These are phyloP conservation scores for Acephala macrosclerotiorum DNA, from an alignment of 2,329 filamentous ascomycete genomes.

Conservation along the genomic window DNA sequence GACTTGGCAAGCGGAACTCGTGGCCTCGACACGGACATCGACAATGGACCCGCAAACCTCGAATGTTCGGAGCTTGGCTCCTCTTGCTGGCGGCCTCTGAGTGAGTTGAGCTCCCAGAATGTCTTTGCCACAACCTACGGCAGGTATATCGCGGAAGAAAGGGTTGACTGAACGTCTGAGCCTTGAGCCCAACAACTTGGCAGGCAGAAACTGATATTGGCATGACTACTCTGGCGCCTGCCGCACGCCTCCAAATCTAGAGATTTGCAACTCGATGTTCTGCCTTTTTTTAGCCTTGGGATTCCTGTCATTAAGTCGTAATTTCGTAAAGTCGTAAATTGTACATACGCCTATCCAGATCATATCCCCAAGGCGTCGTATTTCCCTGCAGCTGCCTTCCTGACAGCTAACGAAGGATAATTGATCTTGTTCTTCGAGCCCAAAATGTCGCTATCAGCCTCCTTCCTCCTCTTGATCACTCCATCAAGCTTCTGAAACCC, in stretches of 20 bases:
- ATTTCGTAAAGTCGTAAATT: constrained; percentile 11
- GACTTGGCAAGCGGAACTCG: not conserved
- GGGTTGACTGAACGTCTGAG: not conserved
- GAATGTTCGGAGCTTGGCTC: too few species aligned
- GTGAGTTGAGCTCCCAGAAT: not conserved
- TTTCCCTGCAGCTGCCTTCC: constrained; percentile 33
- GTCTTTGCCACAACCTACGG: not conserved
- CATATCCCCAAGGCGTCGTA: constrained; percentile 38
- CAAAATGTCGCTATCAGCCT: constrained; percentile 12
- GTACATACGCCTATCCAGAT: not conserved
- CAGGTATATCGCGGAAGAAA: not conserved
- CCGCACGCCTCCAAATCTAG: not conserved
- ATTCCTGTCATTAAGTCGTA: constrained; percentile 4
- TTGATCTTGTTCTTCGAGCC: constrained; percentile 22
- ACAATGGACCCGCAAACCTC: too few species aligned
- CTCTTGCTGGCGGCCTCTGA: too few species aligned
- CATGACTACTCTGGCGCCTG: not conserved
- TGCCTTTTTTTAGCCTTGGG: not conserved
- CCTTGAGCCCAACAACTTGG: not conserved
- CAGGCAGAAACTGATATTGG: constrained; percentile 6
- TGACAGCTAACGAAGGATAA: constrained; percentile 33
- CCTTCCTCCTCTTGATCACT: constrained; percentile 17
- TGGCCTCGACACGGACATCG: too few species aligned
- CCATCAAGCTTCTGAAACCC: constrained; percentile 6
- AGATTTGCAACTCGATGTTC: not conserved